Evolutionary conservation across 192 early-diverging fungal species (phyloP).

Genomic region (Umbelopsis ramanniana): DNA sequence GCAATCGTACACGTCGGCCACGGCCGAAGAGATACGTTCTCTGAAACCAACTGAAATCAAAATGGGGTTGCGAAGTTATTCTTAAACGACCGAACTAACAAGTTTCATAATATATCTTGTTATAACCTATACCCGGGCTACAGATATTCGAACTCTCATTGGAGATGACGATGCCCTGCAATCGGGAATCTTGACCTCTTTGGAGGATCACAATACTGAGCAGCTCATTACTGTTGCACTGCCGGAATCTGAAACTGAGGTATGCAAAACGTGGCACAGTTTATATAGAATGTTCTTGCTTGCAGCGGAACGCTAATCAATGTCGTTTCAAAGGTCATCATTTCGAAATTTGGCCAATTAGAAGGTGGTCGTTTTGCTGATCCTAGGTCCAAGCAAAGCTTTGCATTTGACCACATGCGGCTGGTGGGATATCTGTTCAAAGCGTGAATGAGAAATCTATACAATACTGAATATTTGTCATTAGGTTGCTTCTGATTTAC

Average conservation of each 20-base stretch:
- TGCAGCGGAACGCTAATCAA: background rate
- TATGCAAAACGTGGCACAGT: conserved; percentile 22
- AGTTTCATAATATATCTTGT: background rate
- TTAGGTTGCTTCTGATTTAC: conserved; percentile 54
- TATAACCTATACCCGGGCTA: background rate
- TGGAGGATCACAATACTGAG: conserved; percentile 86
- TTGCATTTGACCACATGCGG: conserved; percentile 83
- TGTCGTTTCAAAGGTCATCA: conserved; percentile 60
- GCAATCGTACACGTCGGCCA: background rate
- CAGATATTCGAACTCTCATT: conserved; percentile 89
- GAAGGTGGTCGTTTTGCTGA: conserved; percentile 73
- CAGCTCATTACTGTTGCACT: conserved; percentile 75
- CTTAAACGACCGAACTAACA: background rate
- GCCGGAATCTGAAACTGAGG: conserved; percentile 67
- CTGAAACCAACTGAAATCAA: no score
- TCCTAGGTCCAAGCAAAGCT: conserved; percentile 69
- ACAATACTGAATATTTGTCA: background rate
- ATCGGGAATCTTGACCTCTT: conserved; percentile 63
- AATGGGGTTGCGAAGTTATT: no score
- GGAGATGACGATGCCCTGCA: conserved; percentile 78
- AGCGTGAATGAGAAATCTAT: background rate
- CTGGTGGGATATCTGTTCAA: conserved; percentile 38
- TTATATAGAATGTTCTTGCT: background rate
- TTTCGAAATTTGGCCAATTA: conserved; percentile 75
- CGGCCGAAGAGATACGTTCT: background rate